These are phyloP conservation scores for Sordaria brevicollis DNA, from an alignment of 495 filamentous ascomycete genomes.

Conservation along the genomic window DNA sequence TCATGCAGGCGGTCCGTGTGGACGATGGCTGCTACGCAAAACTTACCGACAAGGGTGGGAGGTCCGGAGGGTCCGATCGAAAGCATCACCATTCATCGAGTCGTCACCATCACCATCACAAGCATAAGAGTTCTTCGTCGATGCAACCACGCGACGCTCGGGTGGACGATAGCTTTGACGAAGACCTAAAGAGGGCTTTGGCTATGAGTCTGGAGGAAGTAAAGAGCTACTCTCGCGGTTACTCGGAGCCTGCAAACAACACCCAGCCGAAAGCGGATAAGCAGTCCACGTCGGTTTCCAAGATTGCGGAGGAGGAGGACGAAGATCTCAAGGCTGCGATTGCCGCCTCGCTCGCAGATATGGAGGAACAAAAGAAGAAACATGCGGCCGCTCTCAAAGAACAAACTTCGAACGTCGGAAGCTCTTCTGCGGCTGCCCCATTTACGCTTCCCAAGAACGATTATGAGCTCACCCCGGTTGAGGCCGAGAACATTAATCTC, in stretches of 20 bases:
- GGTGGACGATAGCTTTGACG: constrained; percentile 78
- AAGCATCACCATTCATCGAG: neutral
- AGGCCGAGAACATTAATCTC: constrained; percentile 95
- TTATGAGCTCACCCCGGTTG: constrained; percentile 86
- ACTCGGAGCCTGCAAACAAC: constrained; percentile 30
- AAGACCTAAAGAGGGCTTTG: constrained; percentile 83
- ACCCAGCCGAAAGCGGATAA: constrained; percentile 30
- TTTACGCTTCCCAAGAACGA: constrained; percentile 67
- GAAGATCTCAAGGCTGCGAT: constrained; percentile 92
- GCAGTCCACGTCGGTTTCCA: constrained; percentile 23
- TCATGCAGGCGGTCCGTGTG: constrained; percentile 84
- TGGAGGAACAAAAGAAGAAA: constrained; percentile 95
- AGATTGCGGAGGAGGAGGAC: constrained; percentile 69
- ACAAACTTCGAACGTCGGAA: constrained; percentile 41
- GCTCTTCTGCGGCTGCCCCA: constrained; percentile 26
- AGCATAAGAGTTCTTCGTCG: constrained; percentile 29
- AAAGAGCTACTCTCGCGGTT: constrained; percentile 46
- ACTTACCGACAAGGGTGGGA: constrained; percentile 63
- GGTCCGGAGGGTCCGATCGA: constrained; percentile 16
- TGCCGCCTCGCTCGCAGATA: constrained; percentile 89
- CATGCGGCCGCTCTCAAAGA: constrained; percentile 74
- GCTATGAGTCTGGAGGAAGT: constrained; percentile 96
- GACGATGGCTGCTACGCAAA: constrained; percentile 93
- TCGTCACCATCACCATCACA: constrained; percentile 18
- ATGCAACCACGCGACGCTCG: constrained; percentile 89